Evolutionary conservation across 805 yeast genomes (phyloP), one percentile per base, ranked within the genome.

Genomic region (Suhomyces pyralidae): DNA sequence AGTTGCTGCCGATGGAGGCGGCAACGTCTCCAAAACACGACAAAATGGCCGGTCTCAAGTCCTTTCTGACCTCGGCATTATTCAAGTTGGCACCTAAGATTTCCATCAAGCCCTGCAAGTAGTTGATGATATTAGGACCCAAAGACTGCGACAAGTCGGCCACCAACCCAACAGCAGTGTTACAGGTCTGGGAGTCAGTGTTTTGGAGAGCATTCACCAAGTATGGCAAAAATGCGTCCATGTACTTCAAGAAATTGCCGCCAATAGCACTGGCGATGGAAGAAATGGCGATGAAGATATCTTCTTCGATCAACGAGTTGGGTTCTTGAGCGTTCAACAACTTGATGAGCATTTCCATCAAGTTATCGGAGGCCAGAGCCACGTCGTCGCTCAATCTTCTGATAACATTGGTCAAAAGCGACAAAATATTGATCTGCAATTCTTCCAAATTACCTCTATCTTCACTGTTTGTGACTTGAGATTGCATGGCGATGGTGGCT

Each of bases 21-120:
- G 98, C 97, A 63, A 94, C 82, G 69, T 94, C 99, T 58, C 99
- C 99, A 68, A 94, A 90, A 63, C 96, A 90, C 10, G 97, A 89
- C 59, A 94, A 74, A 26, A 93, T 90, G 20, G 90, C 80, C 15
- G 97, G 97, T 68, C 89, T 85, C 59, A 93, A 78, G 57, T 90
- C 97, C 54, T 89, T 82, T 65, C 86, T 86, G 17, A 90, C 84
- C 52, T 80, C 81, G 42, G 80, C 78, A 61, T 81, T 81, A 53
- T 86, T 83, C 56, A 94, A 78, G 63, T 84, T 83, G 47, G 80
- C 78, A 50, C 96, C 93, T 65, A 94, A 79, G 46, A 87, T 86
- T 49, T 82, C 81, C 96, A 94, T 91, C 64, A 93, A 81, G 3
- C 86, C 87, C 54, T 84, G 84, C 57, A 88, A 83, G 67, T 89